phyloP scores from a whole-genome alignment of 495 filamentous ascomycete species.

The Daldinia grandis region DNA sequence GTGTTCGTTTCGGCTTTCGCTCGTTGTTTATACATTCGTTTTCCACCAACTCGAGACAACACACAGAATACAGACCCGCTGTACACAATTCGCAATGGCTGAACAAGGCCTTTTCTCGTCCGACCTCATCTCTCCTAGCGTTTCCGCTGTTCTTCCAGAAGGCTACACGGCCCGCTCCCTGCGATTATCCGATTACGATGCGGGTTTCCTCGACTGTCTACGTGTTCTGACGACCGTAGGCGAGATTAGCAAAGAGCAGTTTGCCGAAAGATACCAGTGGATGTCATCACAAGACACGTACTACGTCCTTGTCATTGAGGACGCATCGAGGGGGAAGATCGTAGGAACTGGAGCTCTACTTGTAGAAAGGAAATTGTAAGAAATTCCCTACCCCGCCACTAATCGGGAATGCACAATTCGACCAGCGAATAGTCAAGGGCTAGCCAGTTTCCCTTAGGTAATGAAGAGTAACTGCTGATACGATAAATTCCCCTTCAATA shows the following conservation, averaged over 20 bases:
- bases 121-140: slow-evolving; percentile 78
- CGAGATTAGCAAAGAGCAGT: slow-evolving; percentile 78
- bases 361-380: slow-evolving; percentile 85
- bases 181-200: slow-evolving; percentile 76
- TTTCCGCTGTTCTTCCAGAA: slow-evolving; percentile 74
- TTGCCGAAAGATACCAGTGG: slow-evolving; percentile 83
- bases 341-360: slow-evolving; percentile 90
- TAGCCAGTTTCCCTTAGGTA: background rate
- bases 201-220: slow-evolving; percentile 87
- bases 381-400: slow-evolving; percentile 2
- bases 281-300: slow-evolving; percentile 82
- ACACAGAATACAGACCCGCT: background rate
- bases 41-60: slow-evolving; percentile 3
- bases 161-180: slow-evolving; percentile 86
- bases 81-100: slow-evolving; percentile 45
- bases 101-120: slow-evolving; percentile 75
- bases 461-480: slow-evolving; percentile 13
- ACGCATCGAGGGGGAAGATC: slow-evolving; percentile 65
- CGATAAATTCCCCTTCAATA: slow-evolving; percentile 41
- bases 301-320: slow-evolving; percentile 83
- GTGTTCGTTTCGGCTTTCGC: background rate
- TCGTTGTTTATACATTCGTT: background rate
- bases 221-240: slow-evolving; percentile 93
- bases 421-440: background rate
- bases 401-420: background rate